Evolutionary conservation across 352 stramenopile species (phyloP).

Genomic region (Globisporangium carolinianum): DNA sequence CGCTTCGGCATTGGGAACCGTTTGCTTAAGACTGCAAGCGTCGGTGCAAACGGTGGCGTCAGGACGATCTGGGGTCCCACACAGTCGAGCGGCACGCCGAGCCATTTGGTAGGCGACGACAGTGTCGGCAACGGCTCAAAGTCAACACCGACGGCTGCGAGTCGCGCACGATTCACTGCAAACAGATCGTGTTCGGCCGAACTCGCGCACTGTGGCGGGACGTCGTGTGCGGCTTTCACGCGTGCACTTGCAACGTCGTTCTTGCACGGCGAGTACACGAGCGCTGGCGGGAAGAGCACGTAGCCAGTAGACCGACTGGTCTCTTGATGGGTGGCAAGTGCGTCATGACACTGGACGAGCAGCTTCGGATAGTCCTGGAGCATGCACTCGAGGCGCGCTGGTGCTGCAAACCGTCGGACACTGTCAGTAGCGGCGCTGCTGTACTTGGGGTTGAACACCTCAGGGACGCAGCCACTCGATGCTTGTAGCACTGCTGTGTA

Average conservation of each 20-base stretch:
- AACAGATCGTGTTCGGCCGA: slow-evolving; percentile 66
- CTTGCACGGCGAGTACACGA: slow-evolving; percentile 76
- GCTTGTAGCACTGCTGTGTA: slow-evolving; percentile 43
- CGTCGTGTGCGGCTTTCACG: slow-evolving; percentile 38
- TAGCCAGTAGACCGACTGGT: slow-evolving; percentile 20
- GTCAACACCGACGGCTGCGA: slow-evolving; percentile 21
- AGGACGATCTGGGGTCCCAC: slow-evolving; percentile 42
- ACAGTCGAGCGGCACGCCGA: slow-evolving; percentile 41
- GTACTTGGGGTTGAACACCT: slow-evolving; percentile 72
- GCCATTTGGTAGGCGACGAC: slow-evolving; percentile 23
- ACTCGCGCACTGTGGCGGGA: slow-evolving; percentile 55
- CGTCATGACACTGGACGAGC: slow-evolving; percentile 14
- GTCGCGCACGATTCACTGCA: slow-evolving; percentile 32
- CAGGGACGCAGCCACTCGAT: slow-evolving; percentile 48
- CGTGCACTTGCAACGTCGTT: slow-evolving; percentile 53
- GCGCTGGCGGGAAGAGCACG: slow-evolving; percentile 41
- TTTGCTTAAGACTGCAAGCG: slow-evolving; percentile 18
- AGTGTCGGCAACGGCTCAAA: background rate
- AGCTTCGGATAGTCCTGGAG: slow-evolving; percentile 76
- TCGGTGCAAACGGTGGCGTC: slow-evolving; percentile 27
- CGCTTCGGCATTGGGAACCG: slow-evolving; percentile 24
- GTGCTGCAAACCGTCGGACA: slow-evolving; percentile 38
- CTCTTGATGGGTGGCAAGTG: too few species aligned
- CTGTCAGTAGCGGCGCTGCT: too few species aligned
- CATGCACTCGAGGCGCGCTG: slow-evolving; percentile 69